These are phyloP conservation scores for Phytophthora fragariaefolia DNA, from an alignment of 352 stramenopile genomes.

Conservation along the genomic window DNA sequence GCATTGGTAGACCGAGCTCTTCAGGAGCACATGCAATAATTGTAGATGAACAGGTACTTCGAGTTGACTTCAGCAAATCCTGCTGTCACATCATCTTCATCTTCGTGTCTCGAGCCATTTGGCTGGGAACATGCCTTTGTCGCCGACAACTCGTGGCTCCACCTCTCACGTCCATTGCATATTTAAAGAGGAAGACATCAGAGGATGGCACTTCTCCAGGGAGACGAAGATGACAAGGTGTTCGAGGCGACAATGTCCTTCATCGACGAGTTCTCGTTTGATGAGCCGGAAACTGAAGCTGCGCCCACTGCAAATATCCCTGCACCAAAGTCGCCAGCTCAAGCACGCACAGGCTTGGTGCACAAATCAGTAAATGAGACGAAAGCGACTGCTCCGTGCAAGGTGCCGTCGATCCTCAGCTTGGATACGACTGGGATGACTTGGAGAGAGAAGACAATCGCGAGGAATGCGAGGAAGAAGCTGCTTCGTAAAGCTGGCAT, in stretches of 20 bases:
- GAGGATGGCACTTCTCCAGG: slow-evolving; percentile 14
- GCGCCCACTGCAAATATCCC: neutral
- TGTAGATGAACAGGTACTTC: neutral
- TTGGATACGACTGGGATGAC: slow-evolving; percentile 19
- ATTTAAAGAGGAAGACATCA: neutral
- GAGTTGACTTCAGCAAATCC: slow-evolving; percentile 12
- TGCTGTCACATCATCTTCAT: slow-evolving; percentile 19
- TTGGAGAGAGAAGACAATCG: slow-evolving; percentile 22
- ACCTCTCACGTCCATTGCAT: neutral
- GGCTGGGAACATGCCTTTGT: slow-evolving; percentile 25
- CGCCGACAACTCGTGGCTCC: neutral
- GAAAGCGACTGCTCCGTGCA: slow-evolving; percentile 1
- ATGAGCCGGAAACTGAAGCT: slow-evolving; percentile 16
- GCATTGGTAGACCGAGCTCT: slow-evolving; percentile 35
- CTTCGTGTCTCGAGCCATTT: slow-evolving; percentile 1
- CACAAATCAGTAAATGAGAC: too few species aligned
- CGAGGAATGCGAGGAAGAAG: slow-evolving; percentile 35
- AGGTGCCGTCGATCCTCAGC: slow-evolving; percentile 17
- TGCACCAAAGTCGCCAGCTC: neutral
- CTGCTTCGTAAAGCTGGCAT: slow-evolving; percentile 21
- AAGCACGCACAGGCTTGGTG: neutral
- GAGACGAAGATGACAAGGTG: slow-evolving; percentile 23
- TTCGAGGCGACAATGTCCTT: slow-evolving; percentile 36
- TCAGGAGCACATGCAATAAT: slow-evolving; percentile 16
- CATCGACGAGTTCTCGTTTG: slow-evolving; percentile 31